Percentiles rank a stretch among this genome's conserved stretches.
These are phyloP conservation scores for Thielaviopsis punctulata DNA, from an alignment of 2,329 filamentous ascomycete genomes.

Conservation along the genomic window DNA sequence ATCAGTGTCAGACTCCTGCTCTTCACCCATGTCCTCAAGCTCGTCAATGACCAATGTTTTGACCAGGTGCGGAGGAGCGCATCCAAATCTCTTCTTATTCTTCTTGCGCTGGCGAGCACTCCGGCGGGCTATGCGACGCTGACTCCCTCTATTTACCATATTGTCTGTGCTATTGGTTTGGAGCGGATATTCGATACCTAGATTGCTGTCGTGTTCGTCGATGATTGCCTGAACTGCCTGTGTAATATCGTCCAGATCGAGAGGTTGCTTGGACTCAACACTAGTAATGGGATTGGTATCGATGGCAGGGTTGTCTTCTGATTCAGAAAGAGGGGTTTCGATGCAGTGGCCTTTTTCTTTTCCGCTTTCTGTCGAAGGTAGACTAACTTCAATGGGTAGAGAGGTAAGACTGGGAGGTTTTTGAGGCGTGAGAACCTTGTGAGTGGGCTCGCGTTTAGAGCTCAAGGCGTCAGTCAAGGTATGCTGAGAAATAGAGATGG, in stretches of 20 bases:
- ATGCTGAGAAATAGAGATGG: background rate
- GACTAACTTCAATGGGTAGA: background rate
- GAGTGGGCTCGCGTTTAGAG: background rate
- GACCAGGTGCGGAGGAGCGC: background rate
- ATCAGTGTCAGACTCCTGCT: background rate
- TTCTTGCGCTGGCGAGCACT: conserved; percentile 14
- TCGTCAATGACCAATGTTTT: background rate
- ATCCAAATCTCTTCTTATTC: background rate
- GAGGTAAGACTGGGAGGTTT: background rate
- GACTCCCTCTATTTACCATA: conserved; percentile 11
- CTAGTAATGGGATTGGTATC: background rate
- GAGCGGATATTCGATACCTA: background rate
- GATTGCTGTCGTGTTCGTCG: background rate
- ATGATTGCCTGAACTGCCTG: conserved; percentile 2
- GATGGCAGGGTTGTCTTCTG: background rate
- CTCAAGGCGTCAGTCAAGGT: background rate
- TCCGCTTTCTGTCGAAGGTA: too few species aligned
- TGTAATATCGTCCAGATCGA: background rate
- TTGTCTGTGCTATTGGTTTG: background rate
- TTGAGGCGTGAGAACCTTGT: background rate
- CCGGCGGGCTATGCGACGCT: conserved; percentile 4
- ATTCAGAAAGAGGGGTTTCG: background rate
- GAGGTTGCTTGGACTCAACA: background rate
- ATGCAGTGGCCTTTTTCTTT: background rate
- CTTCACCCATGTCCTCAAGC: background rate